Evolutionary conservation across 495 filamentous ascomycete species (phyloP).

Genomic region (Penicillium psychrofluorescens): DNA sequence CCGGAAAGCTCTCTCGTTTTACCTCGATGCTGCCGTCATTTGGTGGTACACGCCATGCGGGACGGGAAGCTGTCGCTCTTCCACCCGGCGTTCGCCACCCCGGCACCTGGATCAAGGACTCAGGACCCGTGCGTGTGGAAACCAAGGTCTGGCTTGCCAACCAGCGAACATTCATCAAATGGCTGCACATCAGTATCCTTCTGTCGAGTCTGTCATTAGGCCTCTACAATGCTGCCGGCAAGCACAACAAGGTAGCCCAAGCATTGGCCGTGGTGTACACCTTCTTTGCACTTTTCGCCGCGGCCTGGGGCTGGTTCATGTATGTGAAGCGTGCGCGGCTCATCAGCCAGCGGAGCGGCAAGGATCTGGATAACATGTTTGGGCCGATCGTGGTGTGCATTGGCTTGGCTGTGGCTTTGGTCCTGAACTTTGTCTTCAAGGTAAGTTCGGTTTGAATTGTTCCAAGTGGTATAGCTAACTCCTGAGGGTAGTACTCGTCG

Average conservation of each 20-base stretch:
- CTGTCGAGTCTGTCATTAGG: slow-evolving; percentile 75
- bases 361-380: slow-evolving; percentile 81
- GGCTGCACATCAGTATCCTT: slow-evolving; percentile 87
- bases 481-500: slow-evolving; percentile 20
- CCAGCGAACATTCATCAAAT: slow-evolving; percentile 94
- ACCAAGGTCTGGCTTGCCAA: slow-evolving; percentile 98
- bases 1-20: slow-evolving; percentile 32
- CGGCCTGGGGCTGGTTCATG: slow-evolving; percentile 80
- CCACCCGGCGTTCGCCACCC: slow-evolving; percentile 85
- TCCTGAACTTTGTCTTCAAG: slow-evolving; percentile 86
- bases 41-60: slow-evolving; percentile 59
- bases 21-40: slow-evolving; percentile 63
- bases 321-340: slow-evolving; percentile 66
- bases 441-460: slow-evolving; percentile 14
- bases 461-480: slow-evolving; percentile 8
- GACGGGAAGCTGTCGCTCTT: slow-evolving; percentile 39
- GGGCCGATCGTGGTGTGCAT: slow-evolving; percentile 80
- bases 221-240: slow-evolving; percentile 78
- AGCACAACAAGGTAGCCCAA: slow-evolving; percentile 62
- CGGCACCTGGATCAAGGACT: slow-evolving; percentile 81
- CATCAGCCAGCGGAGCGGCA: slow-evolving; percentile 77
- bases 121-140: slow-evolving; percentile 82
- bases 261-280: slow-evolving; percentile 75
- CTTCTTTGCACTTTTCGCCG: slow-evolving; percentile 71
- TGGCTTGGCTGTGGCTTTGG: slow-evolving; percentile 68